phyloP scores from a whole-genome alignment of 768 basidiomycete genomes.

The Trametes punicea region DNA sequence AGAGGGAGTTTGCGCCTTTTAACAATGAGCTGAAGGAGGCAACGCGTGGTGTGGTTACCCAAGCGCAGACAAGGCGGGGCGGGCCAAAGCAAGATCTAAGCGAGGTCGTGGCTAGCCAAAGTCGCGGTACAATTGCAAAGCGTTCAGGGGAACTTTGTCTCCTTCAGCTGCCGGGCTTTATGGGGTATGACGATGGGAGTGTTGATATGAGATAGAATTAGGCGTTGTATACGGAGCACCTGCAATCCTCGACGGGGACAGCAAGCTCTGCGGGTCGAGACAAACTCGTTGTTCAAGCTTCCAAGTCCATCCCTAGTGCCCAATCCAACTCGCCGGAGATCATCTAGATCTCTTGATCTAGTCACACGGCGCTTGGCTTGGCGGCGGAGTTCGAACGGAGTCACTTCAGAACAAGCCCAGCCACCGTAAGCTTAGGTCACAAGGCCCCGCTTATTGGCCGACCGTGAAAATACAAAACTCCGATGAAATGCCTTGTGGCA shows the following conservation, averaged over 20 bases:
- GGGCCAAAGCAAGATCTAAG: slow-evolving; percentile 7
- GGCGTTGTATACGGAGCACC: slow-evolving; percentile 10
- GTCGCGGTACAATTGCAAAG: slow-evolving; percentile 5
- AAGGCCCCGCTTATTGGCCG: no score
- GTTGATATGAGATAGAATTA: slow-evolving; percentile 9
- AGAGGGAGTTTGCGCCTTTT: background rate
- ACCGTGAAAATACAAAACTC: no score
- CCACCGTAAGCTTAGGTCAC: no score
- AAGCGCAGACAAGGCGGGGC: slow-evolving; percentile 9
- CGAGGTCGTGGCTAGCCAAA: background rate
- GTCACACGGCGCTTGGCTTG: no score
- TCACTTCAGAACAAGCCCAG: no score
- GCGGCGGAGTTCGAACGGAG: no score
- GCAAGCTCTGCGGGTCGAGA: background rate
- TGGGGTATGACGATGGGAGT: background rate
- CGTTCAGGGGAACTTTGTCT: background rate
- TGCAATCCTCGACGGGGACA: background rate
- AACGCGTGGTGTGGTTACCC: background rate
- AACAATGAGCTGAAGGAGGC: background rate
- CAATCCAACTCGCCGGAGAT: no score
- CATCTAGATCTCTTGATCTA: no score
- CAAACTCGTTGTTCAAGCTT: background rate
- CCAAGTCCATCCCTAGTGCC: no score
- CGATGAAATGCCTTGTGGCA: no score
- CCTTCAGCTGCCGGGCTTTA: background rate